Conservation (phyloP, 192 early-diverging fungal species). For the Podila epigama region DNA sequence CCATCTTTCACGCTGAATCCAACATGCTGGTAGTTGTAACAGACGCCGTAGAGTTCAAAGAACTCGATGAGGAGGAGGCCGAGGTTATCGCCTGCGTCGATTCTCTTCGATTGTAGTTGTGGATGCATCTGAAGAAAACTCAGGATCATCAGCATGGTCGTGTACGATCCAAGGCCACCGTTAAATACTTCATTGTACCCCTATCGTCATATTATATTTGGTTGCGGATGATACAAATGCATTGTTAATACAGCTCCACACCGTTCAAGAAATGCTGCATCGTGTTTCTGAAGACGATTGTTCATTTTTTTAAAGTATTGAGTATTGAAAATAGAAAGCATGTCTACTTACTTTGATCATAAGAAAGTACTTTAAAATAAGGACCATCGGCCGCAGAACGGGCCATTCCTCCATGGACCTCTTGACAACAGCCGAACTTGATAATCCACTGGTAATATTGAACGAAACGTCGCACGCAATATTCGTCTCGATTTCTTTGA, state of each 20-base stretch:
- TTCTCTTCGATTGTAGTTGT: conserved; percentile 64
- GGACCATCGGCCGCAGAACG: conserved; percentile 69
- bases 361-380: conserved; percentile 90
- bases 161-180: conserved; percentile 91
- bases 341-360: conserved; percentile 59
- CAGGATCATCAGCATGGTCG: conserved; percentile 76
- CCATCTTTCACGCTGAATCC: conserved; percentile 66
- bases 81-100: conserved; percentile 75
- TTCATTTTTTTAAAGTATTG: too few relatives aligned
- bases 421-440: conserved; percentile 63
- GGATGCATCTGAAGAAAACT: conserved; percentile 91
- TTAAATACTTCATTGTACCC: conserved; percentile 85
- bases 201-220: too few relatives aligned
- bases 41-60: conserved; percentile 88
- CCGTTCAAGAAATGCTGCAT: too few relatives aligned
- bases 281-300: too few relatives aligned
- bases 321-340: background rate
- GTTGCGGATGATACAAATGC: too few relatives aligned
- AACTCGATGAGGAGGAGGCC: conserved; percentile 92
- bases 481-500: conserved; percentile 73
- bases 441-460: conserved; percentile 73
- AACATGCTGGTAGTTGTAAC: conserved; percentile 74
- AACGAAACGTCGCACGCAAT: conserved; percentile 87
- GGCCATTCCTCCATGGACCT: conserved; percentile 65
- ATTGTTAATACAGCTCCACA: too few relatives aligned